These are phyloP conservation scores for Nematocida displodere DNA, from an alignment of 371 early-diverging fungal species.

Conservation along the genomic window DNA sequence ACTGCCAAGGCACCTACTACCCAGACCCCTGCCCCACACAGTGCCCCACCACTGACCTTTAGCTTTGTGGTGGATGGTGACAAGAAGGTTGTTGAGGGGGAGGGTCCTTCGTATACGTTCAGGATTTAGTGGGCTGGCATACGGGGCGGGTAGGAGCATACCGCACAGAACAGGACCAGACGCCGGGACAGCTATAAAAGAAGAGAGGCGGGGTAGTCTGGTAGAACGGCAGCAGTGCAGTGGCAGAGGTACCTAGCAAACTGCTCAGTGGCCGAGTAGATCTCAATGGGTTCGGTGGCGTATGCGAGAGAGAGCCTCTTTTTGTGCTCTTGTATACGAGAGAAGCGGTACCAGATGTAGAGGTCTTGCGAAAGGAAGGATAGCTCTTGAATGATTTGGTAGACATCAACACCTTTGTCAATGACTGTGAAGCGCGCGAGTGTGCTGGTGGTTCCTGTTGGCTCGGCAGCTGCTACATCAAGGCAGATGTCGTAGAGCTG, in stretches of 20 bases:
- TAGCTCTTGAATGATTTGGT: conserved; percentile 27
- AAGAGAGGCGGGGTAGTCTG: conserved; percentile 24
- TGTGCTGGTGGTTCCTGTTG: not conserved
- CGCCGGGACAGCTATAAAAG: conserved; percentile 10
- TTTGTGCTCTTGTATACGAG: conserved; percentile 15
- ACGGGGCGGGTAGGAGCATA: too few relatives aligned
- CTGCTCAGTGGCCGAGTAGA: conserved; percentile 17
- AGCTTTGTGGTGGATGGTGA: too few relatives aligned
- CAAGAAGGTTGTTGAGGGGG: not conserved
- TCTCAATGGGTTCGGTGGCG: conserved; percentile 3
- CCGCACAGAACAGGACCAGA: too few relatives aligned
- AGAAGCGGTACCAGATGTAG: conserved; percentile 30
- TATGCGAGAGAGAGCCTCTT: conserved; percentile 20
- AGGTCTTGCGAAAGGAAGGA: conserved; percentile 34
- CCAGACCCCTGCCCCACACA: too few relatives aligned
- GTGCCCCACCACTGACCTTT: too few relatives aligned
- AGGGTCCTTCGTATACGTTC: not conserved
- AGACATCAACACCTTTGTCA: not conserved
- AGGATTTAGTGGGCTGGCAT: too few relatives aligned
- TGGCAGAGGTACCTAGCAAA: conserved; percentile 45
- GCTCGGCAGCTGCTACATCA: not conserved
- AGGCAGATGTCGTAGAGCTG: conserved; percentile 18
- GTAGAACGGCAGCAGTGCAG: conserved; percentile 27
- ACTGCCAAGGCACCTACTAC: too few relatives aligned
- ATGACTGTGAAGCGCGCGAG: conserved; percentile 13